phyloP scores from a whole-genome alignment of 2,329 filamentous ascomycete genomes.

The Microcyclospora tardicrescens region DNA sequence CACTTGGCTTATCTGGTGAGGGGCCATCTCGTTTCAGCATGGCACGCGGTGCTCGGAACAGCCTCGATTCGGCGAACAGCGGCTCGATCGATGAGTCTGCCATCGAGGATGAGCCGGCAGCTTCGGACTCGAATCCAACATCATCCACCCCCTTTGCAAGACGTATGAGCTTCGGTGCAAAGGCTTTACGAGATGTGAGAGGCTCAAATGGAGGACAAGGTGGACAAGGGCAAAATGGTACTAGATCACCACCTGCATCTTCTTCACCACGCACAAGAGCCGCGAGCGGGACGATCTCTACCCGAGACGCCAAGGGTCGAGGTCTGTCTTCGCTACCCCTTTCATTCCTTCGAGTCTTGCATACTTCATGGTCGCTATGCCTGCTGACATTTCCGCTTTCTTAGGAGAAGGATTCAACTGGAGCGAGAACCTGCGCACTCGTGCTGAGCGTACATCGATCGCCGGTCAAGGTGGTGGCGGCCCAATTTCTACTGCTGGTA shows the following conservation, averaged over 20 bases:
- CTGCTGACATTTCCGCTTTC: conserved; percentile 36
- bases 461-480: conserved; percentile 23
- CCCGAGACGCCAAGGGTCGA: conserved; percentile 43
- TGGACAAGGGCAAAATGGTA: conserved; percentile 21
- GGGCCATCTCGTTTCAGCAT: conserved; percentile 30
- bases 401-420: conserved; percentile 93
- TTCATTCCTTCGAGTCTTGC: conserved; percentile 4
- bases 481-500: neutral
- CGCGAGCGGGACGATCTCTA: conserved; percentile 33
- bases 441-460: conserved; percentile 62
- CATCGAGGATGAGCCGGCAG: conserved; percentile 43
- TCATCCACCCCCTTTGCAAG: conserved; percentile 59
- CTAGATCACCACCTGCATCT: conserved; percentile 22
- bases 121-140: conserved; percentile 19
- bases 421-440: conserved; percentile 86
- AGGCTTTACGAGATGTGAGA: conserved; percentile 61
- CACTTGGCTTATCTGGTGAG: conserved; percentile 33
- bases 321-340: conserved; percentile 37
- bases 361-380: conserved; percentile 29
- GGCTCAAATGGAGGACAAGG: conserved; percentile 34
- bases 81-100: conserved; percentile 36
- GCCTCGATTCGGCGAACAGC: conserved; percentile 30
- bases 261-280: conserved; percentile 10
- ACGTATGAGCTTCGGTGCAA: conserved; percentile 79
- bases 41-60: conserved; percentile 30